Percentiles rank a stretch among this genome's conserved stretches.
Evolutionary conservation across 768 basidiomycete genomes (phyloP).

Genomic region (Kondoa subrosea): DNA sequence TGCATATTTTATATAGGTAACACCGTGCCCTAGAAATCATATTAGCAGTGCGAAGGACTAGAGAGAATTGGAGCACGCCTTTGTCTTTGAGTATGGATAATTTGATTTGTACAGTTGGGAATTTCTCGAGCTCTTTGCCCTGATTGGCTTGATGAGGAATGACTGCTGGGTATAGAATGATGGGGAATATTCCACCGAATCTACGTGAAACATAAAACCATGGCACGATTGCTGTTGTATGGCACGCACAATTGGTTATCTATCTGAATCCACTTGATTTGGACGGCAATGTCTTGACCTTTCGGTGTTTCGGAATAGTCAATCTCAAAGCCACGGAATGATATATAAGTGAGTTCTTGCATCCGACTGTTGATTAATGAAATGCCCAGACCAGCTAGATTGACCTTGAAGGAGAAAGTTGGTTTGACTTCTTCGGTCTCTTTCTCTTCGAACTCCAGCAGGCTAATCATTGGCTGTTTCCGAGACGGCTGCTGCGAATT

Average conservation of each 20-base stretch:
- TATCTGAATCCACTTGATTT: constrained; percentile 73
- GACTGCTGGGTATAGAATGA: constrained; percentile 83
- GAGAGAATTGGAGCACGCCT: constrained; percentile 40
- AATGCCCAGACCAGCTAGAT: constrained; percentile 76
- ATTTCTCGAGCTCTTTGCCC: constrained; percentile 54
- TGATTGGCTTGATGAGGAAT: constrained; percentile 47
- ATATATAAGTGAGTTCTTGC: constrained; percentile 76
- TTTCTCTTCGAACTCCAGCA: constrained; percentile 33
- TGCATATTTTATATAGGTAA: constrained; percentile 93
- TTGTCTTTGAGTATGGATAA: constrained; percentile 82
- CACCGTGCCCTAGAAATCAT: constrained; percentile 62
- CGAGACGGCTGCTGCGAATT: constrained; percentile 10
- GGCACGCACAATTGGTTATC: constrained; percentile 62
- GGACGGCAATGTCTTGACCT: constrained; percentile 61
- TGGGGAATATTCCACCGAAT: constrained; percentile 86
- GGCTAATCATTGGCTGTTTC: constrained; percentile 35
- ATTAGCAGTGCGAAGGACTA: constrained; percentile 6
- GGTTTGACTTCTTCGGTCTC: constrained; percentile 46
- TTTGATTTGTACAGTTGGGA: constrained; percentile 77
- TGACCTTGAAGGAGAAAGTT: constrained; percentile 49
- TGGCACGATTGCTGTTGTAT: not conserved
- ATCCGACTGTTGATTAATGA: constrained; percentile 76
- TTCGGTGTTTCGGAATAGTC: constrained; percentile 65
- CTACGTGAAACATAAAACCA: not conserved
- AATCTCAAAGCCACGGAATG: constrained; percentile 58